Conservation (phyloP, 1,139 yeast genomes). For the Scheffersomyces cryptocercus region DNA sequence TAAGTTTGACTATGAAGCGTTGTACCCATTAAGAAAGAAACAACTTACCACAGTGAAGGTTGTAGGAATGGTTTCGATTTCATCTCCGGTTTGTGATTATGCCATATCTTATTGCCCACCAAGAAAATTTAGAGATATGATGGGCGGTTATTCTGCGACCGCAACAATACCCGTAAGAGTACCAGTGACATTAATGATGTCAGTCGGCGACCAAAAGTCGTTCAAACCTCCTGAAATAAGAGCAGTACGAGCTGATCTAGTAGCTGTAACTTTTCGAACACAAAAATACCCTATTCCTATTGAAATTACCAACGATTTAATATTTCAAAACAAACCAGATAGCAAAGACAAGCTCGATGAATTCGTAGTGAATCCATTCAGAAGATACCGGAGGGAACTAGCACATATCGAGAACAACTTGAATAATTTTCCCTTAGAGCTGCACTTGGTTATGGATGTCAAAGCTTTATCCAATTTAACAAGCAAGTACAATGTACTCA, state of each 20-base stretch:
- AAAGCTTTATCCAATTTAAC: slow-evolving; percentile 21
- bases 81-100: slow-evolving; percentile 17
- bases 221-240: slow-evolving; percentile 21
- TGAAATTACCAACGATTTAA: slow-evolving; percentile 17
- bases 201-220: slow-evolving; percentile 2
- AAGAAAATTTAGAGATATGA: neutral
- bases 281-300: slow-evolving; percentile 25
- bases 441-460: slow-evolving; percentile 19
- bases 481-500: slow-evolving; percentile 15
- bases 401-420: slow-evolving; percentile 4
- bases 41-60: slow-evolving; percentile 20
- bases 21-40: slow-evolving; percentile 21
- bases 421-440: neutral
- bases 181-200: slow-evolving; percentile 1
- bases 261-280: slow-evolving; percentile 19
- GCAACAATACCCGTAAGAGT: slow-evolving; percentile 4
- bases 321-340: slow-evolving; percentile 15
- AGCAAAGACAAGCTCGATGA: slow-evolving; percentile 18
- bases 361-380: slow-evolving; percentile 18
- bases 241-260: slow-evolving; percentile 18
- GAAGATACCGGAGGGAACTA: slow-evolving; percentile 15
- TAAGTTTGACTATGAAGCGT: slow-evolving; percentile 10
- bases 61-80: slow-evolving; percentile 19
- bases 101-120: slow-evolving; percentile 13
- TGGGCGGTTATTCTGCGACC: slow-evolving; percentile 1